phyloP scores from a whole-genome alignment of 345 rosid genomes.

The Salix exigua region DNA sequence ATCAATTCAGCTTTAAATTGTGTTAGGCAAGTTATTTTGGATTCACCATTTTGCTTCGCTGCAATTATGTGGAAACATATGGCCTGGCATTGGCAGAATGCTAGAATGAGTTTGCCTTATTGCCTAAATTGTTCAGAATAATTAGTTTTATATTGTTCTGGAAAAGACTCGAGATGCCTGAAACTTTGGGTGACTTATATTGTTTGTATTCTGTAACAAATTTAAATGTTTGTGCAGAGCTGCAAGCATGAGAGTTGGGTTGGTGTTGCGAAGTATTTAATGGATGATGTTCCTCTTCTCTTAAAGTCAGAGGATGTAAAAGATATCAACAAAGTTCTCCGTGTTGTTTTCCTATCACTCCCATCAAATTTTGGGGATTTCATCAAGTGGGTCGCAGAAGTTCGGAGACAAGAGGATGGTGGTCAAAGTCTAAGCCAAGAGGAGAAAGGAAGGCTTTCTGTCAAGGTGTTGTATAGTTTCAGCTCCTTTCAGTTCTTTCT shows the following conservation, averaged over 20 bases:
- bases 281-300: conserved; percentile 75
- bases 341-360: conserved; percentile 52
- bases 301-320: conserved; percentile 57
- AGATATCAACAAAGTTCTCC: conserved; percentile 45
- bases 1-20: too few relatives aligned
- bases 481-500: background rate
- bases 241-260: conserved; percentile 79
- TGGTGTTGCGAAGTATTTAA: conserved; percentile 60
- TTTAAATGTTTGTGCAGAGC: conserved; percentile 43
- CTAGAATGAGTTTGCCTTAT: background rate
- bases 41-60: too few relatives aligned
- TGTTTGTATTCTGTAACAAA: background rate
- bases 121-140: background rate
- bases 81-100: too few relatives aligned
- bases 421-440: conserved; percentile 53
- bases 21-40: too few relatives aligned
- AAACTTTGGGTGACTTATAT: background rate
- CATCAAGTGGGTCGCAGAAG: conserved; percentile 82
- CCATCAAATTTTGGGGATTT: conserved; percentile 71
- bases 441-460: conserved; percentile 63
- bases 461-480: conserved; percentile 47
- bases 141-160: background rate
- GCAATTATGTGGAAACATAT: too few relatives aligned
- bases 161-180: background rate
- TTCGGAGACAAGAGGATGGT: conserved; percentile 64